Conservation (phyloP, 129 eudicot species). For the Tagetes erecta region DNA sequence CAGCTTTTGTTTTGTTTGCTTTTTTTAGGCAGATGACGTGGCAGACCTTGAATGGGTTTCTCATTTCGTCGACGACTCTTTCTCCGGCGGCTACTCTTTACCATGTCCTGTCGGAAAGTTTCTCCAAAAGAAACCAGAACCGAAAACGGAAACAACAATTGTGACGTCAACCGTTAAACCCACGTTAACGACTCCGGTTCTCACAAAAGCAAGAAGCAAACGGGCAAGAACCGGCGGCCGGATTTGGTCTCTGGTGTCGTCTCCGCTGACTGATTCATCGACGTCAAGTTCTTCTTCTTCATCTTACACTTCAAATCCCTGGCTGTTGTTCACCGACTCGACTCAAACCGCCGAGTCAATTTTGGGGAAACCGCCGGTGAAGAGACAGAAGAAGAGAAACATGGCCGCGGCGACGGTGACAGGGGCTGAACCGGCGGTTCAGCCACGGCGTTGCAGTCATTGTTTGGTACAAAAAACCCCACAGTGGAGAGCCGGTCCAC, state of each 20-base stretch:
- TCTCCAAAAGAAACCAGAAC: slow-evolving; percentile 28
- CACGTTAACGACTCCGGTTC: slow-evolving; percentile 55
- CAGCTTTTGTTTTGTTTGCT: not conserved
- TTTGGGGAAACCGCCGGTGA: slow-evolving; percentile 44
- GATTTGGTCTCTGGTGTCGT: slow-evolving; percentile 62
- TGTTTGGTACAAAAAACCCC: slow-evolving; percentile 88
- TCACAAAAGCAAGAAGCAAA: slow-evolving; percentile 76
- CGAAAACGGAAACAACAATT: slow-evolving; percentile 8
- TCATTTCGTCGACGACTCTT: slow-evolving; percentile 80
- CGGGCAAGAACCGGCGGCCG: slow-evolving; percentile 66
- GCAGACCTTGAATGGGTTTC: slow-evolving; percentile 88
- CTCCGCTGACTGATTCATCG: slow-evolving; percentile 51
- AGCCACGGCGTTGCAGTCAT: slow-evolving; percentile 72
- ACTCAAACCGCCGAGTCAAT: slow-evolving; percentile 54
- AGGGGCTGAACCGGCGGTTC: slow-evolving; percentile 29
- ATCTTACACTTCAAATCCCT: slow-evolving; percentile 44
- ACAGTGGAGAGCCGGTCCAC: slow-evolving; percentile 98
- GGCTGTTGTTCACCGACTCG: slow-evolving; percentile 35
- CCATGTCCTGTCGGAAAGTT: slow-evolving; percentile 44
- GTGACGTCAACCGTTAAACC: slow-evolving; percentile 24
- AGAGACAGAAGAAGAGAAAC: slow-evolving; percentile 35
- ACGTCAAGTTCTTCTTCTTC: slow-evolving; percentile 60
- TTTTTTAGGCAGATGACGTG: slow-evolving; percentile 66
- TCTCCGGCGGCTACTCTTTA: slow-evolving; percentile 53
- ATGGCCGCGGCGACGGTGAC: not conserved